Conservation (phyloP, 352 stramenopile genomes). For the Lagenidium giganteum region DNA sequence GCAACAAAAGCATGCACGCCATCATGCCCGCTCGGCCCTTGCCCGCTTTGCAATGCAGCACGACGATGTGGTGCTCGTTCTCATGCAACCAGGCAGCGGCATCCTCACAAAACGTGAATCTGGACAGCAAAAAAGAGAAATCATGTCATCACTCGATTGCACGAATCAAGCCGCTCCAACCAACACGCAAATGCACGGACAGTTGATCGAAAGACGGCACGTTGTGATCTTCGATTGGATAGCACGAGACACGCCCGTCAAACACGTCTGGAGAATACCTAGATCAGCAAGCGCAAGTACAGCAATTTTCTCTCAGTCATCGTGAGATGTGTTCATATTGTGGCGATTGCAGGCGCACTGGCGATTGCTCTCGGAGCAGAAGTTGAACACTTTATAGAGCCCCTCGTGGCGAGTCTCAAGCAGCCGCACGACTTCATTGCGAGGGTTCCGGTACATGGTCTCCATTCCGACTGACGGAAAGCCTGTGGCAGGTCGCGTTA, state of each 20-base stretch:
- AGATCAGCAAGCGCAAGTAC: neutral
- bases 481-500: constrained; percentile 31
- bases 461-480: constrained; percentile 56
- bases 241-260: constrained; percentile 34
- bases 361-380: constrained; percentile 51
- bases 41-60: constrained; percentile 75
- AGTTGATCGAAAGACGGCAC: constrained; percentile 61
- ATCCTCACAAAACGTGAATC: constrained; percentile 69
- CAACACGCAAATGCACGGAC: constrained; percentile 24
- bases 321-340: neutral
- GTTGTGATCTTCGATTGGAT: constrained; percentile 74
- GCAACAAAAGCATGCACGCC: constrained; percentile 66
- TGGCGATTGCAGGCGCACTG: constrained; percentile 17
- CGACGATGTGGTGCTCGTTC: constrained; percentile 37
- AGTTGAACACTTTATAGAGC: constrained; percentile 78
- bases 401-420: constrained; percentile 38
- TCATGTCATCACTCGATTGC: no score
- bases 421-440: constrained; percentile 47
- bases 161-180: no score
- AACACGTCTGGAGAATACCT: constrained; percentile 58
- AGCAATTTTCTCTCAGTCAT: neutral
- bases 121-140: constrained; percentile 11
- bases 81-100: constrained; percentile 50
- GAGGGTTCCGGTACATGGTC: constrained; percentile 54
- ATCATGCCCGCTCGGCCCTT: constrained; percentile 79